Evolutionary conservation across 768 basidiomycete species (phyloP).

Genomic region (Suillus clintonianus): DNA sequence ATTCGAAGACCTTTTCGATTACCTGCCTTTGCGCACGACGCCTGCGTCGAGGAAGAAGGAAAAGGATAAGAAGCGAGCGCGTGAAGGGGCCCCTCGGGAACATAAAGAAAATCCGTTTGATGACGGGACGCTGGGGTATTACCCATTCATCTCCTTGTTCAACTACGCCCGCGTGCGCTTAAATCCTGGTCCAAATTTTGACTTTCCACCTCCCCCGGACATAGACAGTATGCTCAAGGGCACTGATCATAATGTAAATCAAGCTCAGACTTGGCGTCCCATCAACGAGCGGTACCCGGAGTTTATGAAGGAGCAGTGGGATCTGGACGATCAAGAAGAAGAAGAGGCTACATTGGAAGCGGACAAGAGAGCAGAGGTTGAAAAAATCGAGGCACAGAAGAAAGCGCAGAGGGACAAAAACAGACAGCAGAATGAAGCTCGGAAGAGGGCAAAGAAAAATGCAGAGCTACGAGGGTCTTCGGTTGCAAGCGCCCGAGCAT

Average conservation of each 20-base stretch:
- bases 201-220: constrained; percentile 76
- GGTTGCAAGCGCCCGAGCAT: constrained; percentile 22
- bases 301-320: constrained; percentile 82
- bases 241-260: constrained; percentile 29
- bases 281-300: constrained; percentile 83
- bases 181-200: constrained; percentile 90
- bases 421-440: constrained; percentile 52
- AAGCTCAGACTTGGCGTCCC: constrained; percentile 67
- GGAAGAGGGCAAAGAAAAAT: constrained; percentile 48
- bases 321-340: constrained; percentile 76
- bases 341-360: constrained; percentile 54
- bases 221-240: constrained; percentile 63
- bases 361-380: constrained; percentile 44
- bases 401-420: constrained; percentile 50
- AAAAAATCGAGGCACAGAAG: constrained; percentile 36
- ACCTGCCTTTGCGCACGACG: constrained; percentile 73
- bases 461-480: constrained; percentile 23
- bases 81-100: constrained; percentile 65
- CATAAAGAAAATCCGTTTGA: constrained; percentile 86
- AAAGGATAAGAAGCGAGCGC: constrained; percentile 52
- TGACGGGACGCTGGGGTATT: constrained; percentile 94
- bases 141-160: constrained; percentile 92
- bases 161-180: constrained; percentile 82
- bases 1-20: constrained; percentile 89
- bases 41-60: constrained; percentile 60